These are phyloP conservation scores for Aureobasidium pullulans DNA, from an alignment of 2,329 filamentous ascomycete species.

Conservation along the genomic window DNA sequence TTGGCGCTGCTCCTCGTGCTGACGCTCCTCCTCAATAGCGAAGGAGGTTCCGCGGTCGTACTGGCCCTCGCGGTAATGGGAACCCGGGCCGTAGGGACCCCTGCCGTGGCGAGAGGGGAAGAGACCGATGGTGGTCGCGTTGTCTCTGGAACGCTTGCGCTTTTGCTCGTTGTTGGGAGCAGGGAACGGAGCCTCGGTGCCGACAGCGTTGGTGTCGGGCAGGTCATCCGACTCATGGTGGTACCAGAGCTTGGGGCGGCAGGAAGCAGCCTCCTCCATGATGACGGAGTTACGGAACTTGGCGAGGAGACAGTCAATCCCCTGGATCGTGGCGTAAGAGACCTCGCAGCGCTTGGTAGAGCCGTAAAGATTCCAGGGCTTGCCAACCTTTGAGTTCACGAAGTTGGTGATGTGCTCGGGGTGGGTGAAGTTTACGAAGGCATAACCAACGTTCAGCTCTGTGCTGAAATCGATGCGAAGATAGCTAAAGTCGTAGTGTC, in stretches of 20 bases:
- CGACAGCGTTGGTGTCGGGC: constrained; percentile 37
- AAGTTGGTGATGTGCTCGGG: constrained; percentile 63
- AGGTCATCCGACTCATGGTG: constrained; percentile 40
- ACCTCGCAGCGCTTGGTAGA: constrained; percentile 82
- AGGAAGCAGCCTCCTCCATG: constrained; percentile 77
- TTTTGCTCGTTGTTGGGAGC: constrained; percentile 77
- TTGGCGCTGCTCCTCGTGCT: neutral
- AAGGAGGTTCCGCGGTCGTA: constrained; percentile 69
- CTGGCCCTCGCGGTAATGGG: constrained; percentile 65
- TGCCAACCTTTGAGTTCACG: constrained; percentile 15
- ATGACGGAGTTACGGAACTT: constrained; percentile 97
- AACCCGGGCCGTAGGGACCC: constrained; percentile 63
- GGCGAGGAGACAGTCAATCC: constrained; percentile 79
- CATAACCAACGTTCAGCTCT: constrained; percentile 74
- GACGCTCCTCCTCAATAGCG: constrained; percentile 25
- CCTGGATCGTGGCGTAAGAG: constrained; percentile 96
- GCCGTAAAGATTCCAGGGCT: constrained; percentile 65
- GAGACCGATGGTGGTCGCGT: constrained; percentile 77
- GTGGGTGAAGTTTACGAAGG: constrained; percentile 90
- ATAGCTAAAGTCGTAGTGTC: constrained; percentile 92
- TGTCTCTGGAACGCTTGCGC: constrained; percentile 79
- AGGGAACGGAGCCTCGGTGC: constrained; percentile 69
- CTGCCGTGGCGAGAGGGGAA: constrained; percentile 64
- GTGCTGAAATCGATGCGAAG: constrained; percentile 62
- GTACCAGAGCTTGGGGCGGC: constrained; percentile 73